Evolutionary conservation across 2,329 filamentous ascomycete genomes (phyloP).

Genomic region (Lachnellula cervina): DNA sequence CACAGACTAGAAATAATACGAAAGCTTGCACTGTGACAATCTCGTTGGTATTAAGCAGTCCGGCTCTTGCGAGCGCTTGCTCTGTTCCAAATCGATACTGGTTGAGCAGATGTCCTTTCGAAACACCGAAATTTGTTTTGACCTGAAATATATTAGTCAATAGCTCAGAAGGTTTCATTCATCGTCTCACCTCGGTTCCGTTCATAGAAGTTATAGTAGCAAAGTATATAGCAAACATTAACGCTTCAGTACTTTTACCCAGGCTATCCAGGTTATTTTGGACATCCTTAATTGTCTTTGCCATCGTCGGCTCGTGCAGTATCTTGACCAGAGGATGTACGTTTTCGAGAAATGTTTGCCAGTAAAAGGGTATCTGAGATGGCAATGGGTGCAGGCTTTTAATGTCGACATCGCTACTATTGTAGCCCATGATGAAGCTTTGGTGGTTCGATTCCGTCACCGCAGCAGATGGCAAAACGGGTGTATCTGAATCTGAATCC

Average conservation of each 20-base stretch:
- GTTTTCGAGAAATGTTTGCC: conserved; percentile 67
- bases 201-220: conserved; percentile 42
- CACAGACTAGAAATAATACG: conserved; percentile 49
- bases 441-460: conserved; percentile 63
- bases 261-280: conserved; percentile 55
- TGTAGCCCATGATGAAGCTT: conserved; percentile 68
- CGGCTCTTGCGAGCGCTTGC: conserved; percentile 49
- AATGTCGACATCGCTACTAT: conserved; percentile 64
- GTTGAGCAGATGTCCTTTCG: conserved; percentile 39
- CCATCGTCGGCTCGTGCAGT: conserved; percentile 63
- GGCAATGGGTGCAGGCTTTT: conserved; percentile 59
- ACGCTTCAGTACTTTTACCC: conserved; percentile 37
- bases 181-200: conserved; percentile 27
- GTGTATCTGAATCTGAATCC: conserved; percentile 25
- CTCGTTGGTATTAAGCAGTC: conserved; percentile 50
- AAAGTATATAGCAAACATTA: conserved; percentile 55
- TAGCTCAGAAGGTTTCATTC: not conserved
- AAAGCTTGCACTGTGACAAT: conserved; percentile 51
- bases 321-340: conserved; percentile 70
- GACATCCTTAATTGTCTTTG: conserved; percentile 56
- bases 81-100: conserved; percentile 50
- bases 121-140: conserved; percentile 36
- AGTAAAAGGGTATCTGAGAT: conserved; percentile 61
- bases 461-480: conserved; percentile 36
- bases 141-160: conserved; percentile 23